Evolutionary conservation across 2,329 filamentous ascomycete species (phyloP).

Genomic region (Neofusicoccum sp.): DNA sequence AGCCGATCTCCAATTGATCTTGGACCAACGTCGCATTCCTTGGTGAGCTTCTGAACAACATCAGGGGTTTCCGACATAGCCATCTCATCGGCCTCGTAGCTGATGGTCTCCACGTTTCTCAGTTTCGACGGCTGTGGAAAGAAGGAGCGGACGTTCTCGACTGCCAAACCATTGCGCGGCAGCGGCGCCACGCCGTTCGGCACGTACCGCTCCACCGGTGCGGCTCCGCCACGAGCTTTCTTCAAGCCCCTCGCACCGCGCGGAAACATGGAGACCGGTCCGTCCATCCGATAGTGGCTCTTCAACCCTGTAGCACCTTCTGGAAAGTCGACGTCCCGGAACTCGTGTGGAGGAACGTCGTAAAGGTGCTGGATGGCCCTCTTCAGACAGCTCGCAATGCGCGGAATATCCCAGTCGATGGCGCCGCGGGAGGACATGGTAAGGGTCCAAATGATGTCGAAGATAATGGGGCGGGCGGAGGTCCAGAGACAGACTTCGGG

Average conservation of each 20-base stretch:
- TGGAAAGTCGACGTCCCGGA: neutral
- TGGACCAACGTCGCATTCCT: no score
- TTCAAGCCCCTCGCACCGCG: neutral
- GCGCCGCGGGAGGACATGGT: neutral
- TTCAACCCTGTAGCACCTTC: neutral
- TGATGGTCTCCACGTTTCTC: neutral
- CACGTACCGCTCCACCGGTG: no score
- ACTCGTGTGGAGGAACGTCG: neutral
- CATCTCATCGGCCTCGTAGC: neutral
- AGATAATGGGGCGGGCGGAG: neutral
- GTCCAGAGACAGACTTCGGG: conserved; percentile 1
- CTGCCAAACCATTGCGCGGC: no score
- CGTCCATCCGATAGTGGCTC: neutral
- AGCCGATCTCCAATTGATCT: no score
- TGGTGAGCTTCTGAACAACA: no score
- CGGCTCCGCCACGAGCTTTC: no score
- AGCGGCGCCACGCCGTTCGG: no score
- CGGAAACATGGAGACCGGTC: neutral
- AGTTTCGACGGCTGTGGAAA: neutral
- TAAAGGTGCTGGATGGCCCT: neutral
- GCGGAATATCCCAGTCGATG: neutral
- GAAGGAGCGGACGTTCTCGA: neutral
- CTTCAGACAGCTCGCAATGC: neutral
- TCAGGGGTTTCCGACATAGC: no score
- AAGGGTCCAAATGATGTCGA: neutral